Evolutionary conservation across 2,329 filamentous ascomycete species (phyloP).

Genomic region (Alternaria burnsii): DNA sequence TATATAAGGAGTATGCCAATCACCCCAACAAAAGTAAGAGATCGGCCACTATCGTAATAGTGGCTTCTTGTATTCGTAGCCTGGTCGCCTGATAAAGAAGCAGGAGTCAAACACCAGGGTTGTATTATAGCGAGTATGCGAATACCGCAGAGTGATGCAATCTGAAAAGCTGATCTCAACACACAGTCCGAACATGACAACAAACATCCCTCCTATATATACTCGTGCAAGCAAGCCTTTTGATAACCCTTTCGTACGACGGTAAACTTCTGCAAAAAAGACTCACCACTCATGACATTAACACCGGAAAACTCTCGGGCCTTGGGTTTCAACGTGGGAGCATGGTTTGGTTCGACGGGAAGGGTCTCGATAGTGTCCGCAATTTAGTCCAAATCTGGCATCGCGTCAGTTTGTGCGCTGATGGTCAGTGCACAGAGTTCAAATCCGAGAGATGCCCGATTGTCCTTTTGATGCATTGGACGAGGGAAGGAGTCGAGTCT

Average conservation of each 20-base stretch:
- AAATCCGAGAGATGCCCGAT: constrained; percentile 3
- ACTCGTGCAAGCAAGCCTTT: background rate
- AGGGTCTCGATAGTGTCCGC: background rate
- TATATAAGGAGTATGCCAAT: background rate
- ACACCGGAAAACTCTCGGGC: constrained; percentile 1
- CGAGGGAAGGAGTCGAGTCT: background rate
- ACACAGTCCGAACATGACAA: background rate
- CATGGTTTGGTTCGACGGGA: background rate
- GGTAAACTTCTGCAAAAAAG: background rate
- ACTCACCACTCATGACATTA: background rate
- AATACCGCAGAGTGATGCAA: background rate
- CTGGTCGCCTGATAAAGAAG: background rate
- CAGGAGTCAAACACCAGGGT: background rate
- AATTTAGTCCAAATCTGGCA: background rate
- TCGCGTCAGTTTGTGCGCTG: background rate
- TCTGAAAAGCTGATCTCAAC: background rate
- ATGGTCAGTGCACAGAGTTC: background rate
- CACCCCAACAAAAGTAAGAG: background rate
- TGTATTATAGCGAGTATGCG: background rate
- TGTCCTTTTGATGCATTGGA: background rate
- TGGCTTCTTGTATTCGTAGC: background rate
- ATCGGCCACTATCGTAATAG: background rate
- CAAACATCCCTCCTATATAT: background rate
- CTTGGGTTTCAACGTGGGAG: background rate
- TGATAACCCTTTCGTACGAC: background rate